Evolutionary conservation across 108 stramenopile genomes (phyloP).

Genomic region (Stephanodiscus triporus): DNA sequence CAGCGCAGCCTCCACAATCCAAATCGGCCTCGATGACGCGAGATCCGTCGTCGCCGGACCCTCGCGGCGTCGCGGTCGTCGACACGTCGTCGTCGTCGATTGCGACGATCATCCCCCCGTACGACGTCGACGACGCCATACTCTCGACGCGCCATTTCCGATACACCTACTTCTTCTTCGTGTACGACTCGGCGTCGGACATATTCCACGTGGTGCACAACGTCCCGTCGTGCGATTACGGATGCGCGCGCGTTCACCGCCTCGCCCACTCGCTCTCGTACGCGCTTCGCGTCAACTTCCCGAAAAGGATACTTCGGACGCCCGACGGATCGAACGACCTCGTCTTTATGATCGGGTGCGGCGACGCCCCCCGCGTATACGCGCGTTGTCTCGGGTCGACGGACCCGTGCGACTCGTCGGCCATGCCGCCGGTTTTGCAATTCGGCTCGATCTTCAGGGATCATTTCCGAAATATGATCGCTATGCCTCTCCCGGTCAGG

Average conservation of each 20-base stretch:
- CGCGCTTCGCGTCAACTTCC: slow-evolving; percentile 44
- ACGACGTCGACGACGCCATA: slow-evolving; percentile 36
- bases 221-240: slow-evolving; percentile 20
- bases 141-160: slow-evolving; percentile 19
- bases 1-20: too few relatives aligned
- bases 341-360: slow-evolving; percentile 28
- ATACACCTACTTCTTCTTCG: slow-evolving; percentile 42
- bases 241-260: slow-evolving; percentile 42
- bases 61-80: too few relatives aligned
- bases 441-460: slow-evolving; percentile 38
- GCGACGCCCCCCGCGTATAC: slow-evolving; percentile 40
- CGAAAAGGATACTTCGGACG: slow-evolving; percentile 25
- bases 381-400: background rate
- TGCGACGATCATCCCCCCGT: slow-evolving; percentile 3
- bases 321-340: slow-evolving; percentile 15
- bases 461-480: slow-evolving; percentile 33
- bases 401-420: background rate
- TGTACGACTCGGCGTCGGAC: slow-evolving; percentile 36
- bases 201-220: slow-evolving; percentile 39
- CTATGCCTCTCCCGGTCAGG: slow-evolving; percentile 48
- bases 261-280: slow-evolving; percentile 27
- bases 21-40: too few relatives aligned
- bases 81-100: background rate
- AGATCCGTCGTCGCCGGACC: too few relatives aligned
- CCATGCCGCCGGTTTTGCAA: slow-evolving; percentile 46